These are phyloP conservation scores for Neoarthrinium moseri DNA, from an alignment of 2,329 filamentous ascomycete species.

Conservation along the genomic window DNA sequence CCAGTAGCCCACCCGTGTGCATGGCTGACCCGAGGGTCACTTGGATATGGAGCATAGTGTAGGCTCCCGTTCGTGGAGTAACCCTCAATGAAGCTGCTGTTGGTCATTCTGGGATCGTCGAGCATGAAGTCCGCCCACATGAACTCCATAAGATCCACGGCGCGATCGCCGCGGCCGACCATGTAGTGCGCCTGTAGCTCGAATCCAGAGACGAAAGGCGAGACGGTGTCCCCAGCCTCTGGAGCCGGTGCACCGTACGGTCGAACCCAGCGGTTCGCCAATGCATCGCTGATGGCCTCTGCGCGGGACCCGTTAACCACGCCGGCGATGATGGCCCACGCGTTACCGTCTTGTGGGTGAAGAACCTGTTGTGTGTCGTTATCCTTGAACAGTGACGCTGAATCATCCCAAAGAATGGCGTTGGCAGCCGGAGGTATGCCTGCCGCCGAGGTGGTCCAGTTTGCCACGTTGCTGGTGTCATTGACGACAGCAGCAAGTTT, in stretches of 20 bases:
- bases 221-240: slow-evolving; percentile 3
- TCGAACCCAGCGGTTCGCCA: slow-evolving; percentile 3
- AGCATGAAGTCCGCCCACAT: slow-evolving; percentile 7
- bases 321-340: background rate
- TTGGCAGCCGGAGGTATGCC: slow-evolving; percentile 5
- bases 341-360: slow-evolving; percentile 3
- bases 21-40: slow-evolving; percentile 1
- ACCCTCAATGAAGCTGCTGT: slow-evolving; percentile 5
- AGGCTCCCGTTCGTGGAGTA: slow-evolving; percentile 4
- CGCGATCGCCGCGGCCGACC: slow-evolving; percentile 2
- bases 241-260: slow-evolving; percentile 1
- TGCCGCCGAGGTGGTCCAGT: slow-evolving; percentile 3
- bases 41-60: background rate
- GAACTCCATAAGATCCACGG: slow-evolving; percentile 1
- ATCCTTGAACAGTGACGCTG: background rate
- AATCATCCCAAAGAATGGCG: slow-evolving; percentile 1
- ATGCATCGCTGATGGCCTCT: background rate
- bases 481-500: slow-evolving; percentile 1
- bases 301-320: slow-evolving; percentile 2
- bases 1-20: slow-evolving; percentile 5
- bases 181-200: slow-evolving; percentile 8
- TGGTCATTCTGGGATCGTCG: slow-evolving; percentile 2
- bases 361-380: slow-evolving; percentile 4
- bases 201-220: slow-evolving; percentile 4
- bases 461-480: background rate